These are phyloP conservation scores for Pulveroboletus sp. DNA, from an alignment of 768 basidiomycete genomes.

Conservation along the genomic window DNA sequence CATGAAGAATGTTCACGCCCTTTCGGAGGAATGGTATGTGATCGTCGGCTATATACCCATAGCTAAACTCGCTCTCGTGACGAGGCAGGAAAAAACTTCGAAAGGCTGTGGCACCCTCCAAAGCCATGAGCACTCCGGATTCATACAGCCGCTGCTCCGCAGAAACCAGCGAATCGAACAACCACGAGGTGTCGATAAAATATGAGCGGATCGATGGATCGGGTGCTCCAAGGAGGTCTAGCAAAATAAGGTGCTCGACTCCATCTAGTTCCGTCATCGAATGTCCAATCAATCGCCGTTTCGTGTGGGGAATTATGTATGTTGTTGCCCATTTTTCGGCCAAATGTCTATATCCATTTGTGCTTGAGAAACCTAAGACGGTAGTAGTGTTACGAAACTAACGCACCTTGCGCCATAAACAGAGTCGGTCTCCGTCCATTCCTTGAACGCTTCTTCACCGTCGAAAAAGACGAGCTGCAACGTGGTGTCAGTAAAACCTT, in stretches of 20 bases:
- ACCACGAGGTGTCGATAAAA: slow-evolving; percentile 87
- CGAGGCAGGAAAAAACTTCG: slow-evolving; percentile 67
- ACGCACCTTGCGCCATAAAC: slow-evolving; percentile 89
- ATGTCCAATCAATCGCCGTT: slow-evolving; percentile 54
- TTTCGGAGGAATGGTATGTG: slow-evolving; percentile 82
- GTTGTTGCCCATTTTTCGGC: slow-evolving; percentile 78
- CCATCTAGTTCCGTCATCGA: slow-evolving; percentile 60
- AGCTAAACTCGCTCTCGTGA: slow-evolving; percentile 30
- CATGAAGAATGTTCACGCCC: slow-evolving; percentile 85
- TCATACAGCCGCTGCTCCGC: slow-evolving; percentile 70
- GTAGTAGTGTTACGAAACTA: neutral
- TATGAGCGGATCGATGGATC: slow-evolving; percentile 75
- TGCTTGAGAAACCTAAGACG: neutral
- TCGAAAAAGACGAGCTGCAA: slow-evolving; percentile 94
- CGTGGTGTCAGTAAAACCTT: slow-evolving; percentile 77
- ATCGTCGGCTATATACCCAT: slow-evolving; percentile 81
- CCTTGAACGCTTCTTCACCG: slow-evolving; percentile 92
- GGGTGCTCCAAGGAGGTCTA: slow-evolving; percentile 85
- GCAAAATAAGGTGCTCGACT: slow-evolving; percentile 87
- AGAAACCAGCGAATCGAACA: slow-evolving; percentile 72
- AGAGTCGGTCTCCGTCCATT: slow-evolving; percentile 87
- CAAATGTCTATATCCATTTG: slow-evolving; percentile 58
- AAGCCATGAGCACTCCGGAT: slow-evolving; percentile 55
- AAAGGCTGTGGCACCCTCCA: slow-evolving; percentile 39
- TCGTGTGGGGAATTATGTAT: slow-evolving; percentile 55